Evolutionary conservation across 2,329 filamentous ascomycete species (phyloP).

Genomic region (Alternaria burnsii): DNA sequence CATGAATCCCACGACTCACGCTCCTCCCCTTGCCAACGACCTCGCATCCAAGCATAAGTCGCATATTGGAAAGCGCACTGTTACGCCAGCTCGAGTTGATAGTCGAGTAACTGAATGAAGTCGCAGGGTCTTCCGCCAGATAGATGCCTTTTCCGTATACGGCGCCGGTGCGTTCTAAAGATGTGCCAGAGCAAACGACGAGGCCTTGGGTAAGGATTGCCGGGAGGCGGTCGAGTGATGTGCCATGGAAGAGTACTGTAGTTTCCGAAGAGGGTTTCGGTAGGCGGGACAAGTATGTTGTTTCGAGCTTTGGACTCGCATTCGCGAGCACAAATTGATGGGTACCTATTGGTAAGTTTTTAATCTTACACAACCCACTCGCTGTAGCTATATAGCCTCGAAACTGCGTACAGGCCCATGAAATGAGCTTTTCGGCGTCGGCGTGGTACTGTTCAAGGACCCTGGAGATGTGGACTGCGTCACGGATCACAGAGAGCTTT

Average conservation of each 20-base stretch:
- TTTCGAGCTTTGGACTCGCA: slow-evolving; percentile 37
- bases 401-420: slow-evolving; percentile 42
- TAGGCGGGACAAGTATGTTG: slow-evolving; percentile 24
- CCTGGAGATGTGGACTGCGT: slow-evolving; percentile 23
- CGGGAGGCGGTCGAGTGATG: slow-evolving; percentile 43
- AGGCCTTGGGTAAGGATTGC: slow-evolving; percentile 44
- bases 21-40: slow-evolving; percentile 31
- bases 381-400: slow-evolving; percentile 42
- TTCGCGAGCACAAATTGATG: slow-evolving; percentile 48
- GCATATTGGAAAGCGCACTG: slow-evolving; percentile 37
- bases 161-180: slow-evolving; percentile 43
- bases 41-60: slow-evolving; percentile 43
- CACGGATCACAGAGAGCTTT: slow-evolving; percentile 28
- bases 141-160: slow-evolving; percentile 47
- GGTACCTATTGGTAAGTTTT: slow-evolving; percentile 35
- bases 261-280: slow-evolving; percentile 19
- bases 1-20: slow-evolving; percentile 33
- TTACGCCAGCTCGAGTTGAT: slow-evolving; percentile 34
- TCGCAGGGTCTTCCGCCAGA: slow-evolving; percentile 39
- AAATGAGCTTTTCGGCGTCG: slow-evolving; percentile 37
- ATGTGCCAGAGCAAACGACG: slow-evolving; percentile 33
- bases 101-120: slow-evolving; percentile 35
- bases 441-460: slow-evolving; percentile 24
- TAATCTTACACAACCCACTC: slow-evolving; percentile 36
- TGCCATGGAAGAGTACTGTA: slow-evolving; percentile 46